Percentiles rank a stretch among this genome's conserved stretches.
phyloP scores from a whole-genome alignment of 768 basidiomycete species.

The Lactarius akahatsu region DNA sequence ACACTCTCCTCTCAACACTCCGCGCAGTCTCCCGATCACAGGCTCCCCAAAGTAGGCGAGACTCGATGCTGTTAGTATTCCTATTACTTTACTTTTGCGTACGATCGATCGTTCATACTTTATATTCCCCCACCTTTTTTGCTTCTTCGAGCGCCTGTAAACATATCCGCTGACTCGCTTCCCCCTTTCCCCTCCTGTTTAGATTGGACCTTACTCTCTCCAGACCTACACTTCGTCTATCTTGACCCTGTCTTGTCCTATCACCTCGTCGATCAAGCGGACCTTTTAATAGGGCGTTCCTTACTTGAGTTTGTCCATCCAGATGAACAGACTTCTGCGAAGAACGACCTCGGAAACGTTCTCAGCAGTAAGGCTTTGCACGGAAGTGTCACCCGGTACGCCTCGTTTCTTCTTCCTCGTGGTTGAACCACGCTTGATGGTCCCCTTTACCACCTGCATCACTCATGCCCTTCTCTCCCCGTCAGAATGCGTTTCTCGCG shows the following conservation, averaged over 20 bases:
- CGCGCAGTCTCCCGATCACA: slow-evolving; percentile 35
- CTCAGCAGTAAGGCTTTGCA: slow-evolving; percentile 73
- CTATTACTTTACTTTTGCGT: slow-evolving; percentile 29
- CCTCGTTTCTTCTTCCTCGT: slow-evolving; percentile 26
- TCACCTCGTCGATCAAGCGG: slow-evolving; percentile 72
- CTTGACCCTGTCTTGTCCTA: slow-evolving; percentile 74
- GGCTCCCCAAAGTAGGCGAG: slow-evolving; percentile 51
- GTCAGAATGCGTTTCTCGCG: slow-evolving; percentile 76
- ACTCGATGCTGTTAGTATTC: slow-evolving; percentile 71
- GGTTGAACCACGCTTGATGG: slow-evolving; percentile 22
- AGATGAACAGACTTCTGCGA: slow-evolving; percentile 75
- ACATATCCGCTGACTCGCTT: slow-evolving; percentile 29
- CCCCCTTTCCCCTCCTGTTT: slow-evolving; percentile 31
- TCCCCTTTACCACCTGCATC: slow-evolving; percentile 25
- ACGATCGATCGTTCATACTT: slow-evolving; percentile 41
- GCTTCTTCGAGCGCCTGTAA: slow-evolving; percentile 32
- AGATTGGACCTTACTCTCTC: slow-evolving; percentile 84
- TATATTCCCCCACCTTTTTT: slow-evolving; percentile 41
- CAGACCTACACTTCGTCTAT: slow-evolving; percentile 76
- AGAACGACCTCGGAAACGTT: slow-evolving; percentile 69
- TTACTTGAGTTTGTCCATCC: slow-evolving; percentile 81
- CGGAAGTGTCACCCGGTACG: slow-evolving; percentile 78
- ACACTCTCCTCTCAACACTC: slow-evolving; percentile 36
- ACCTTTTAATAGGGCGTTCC: slow-evolving; percentile 65
- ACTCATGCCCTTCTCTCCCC: slow-evolving; percentile 27